A percentile compares a stretch with the other conserved stretches of the same genome.
These are phyloP conservation scores for Rhizophagus sp. DNA, from an alignment of 192 early-diverging fungal species.

Conservation along the genomic window DNA sequence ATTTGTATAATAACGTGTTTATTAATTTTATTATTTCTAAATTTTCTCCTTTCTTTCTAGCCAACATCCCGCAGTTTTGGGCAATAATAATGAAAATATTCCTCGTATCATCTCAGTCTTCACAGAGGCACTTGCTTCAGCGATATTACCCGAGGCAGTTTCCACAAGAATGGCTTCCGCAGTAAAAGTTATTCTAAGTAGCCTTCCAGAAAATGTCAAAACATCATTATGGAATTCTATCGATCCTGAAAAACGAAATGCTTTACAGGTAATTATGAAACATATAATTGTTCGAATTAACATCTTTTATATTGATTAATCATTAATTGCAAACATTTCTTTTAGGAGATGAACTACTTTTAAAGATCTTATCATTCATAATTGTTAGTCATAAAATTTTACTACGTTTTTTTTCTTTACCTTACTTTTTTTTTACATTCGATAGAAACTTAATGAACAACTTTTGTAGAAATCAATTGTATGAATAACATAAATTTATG, in stretches of 20 bases:
- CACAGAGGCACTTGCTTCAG: constrained; percentile 60
- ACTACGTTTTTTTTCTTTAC: background rate
- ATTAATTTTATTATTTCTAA: background rate
- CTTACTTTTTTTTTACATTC: background rate
- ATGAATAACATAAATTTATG: background rate
- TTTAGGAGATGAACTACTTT: background rate
- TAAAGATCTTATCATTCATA: background rate
- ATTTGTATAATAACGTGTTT: background rate
- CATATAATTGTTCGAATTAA: background rate
- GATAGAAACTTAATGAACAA: background rate
- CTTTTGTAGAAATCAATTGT: background rate
- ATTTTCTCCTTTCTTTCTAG: constrained; percentile 31
- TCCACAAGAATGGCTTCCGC: constrained; percentile 53
- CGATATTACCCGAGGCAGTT: constrained; percentile 46
- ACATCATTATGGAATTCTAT: constrained; percentile 60
- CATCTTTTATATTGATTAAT: background rate
- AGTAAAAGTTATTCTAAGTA: constrained; percentile 51
- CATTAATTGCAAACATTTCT: background rate
- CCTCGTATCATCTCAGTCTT: constrained; percentile 61
- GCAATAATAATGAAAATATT: constrained; percentile 62
- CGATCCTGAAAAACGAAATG: constrained; percentile 50
- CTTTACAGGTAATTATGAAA: constrained; percentile 40
- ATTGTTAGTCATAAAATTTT: background rate
- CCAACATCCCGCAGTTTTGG: constrained; percentile 63
- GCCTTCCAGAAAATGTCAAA: constrained; percentile 47